phyloP scores from a whole-genome alignment of 2,329 filamentous ascomycete species.

The Penicillium sp. region DNA sequence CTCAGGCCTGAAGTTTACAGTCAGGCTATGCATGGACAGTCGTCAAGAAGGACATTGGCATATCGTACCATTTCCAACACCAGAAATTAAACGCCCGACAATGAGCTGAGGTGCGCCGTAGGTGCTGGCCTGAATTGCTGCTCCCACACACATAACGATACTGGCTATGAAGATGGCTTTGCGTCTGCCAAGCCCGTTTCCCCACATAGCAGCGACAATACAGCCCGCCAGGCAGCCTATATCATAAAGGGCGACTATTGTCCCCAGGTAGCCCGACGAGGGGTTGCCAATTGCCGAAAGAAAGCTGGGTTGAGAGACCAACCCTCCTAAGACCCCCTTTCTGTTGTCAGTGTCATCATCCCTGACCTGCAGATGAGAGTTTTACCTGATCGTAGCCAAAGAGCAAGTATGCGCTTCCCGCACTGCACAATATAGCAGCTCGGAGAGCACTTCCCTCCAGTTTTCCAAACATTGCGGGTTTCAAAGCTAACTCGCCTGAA shows the following conservation, averaged over 20 bases:
- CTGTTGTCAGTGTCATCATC: neutral
- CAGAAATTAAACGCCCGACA: conserved; percentile 49
- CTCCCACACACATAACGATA: conserved; percentile 44
- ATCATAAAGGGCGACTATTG: conserved; percentile 52
- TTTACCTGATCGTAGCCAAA: conserved; percentile 27
- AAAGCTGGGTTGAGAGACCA: conserved; percentile 19
- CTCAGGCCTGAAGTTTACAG: too few relatives aligned
- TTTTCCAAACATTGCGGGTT: neutral
- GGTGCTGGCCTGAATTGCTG: conserved; percentile 49
- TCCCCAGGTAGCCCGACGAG: conserved; percentile 37
- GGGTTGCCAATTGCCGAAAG: conserved; percentile 22
- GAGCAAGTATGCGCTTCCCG: conserved; percentile 7
- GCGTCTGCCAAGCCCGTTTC: conserved; percentile 3
- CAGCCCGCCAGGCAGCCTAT: conserved; percentile 30
- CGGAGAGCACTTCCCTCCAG: conserved; percentile 2
- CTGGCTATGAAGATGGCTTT: neutral
- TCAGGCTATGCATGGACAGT: too few relatives aligned
- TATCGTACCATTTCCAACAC: conserved; percentile 52
- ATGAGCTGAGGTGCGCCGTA: conserved; percentile 51
- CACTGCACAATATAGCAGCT: neutral
- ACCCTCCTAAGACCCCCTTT: conserved; percentile 21
- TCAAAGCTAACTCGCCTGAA: too few relatives aligned
- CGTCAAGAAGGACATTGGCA: too few relatives aligned
- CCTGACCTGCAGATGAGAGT: neutral
- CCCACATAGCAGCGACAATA: neutral